Percentiles rank a stretch among this genome's conserved stretches.
phyloP scores from a whole-genome alignment of 352 stramenopile species.

The Pythium brassicae region DNA sequence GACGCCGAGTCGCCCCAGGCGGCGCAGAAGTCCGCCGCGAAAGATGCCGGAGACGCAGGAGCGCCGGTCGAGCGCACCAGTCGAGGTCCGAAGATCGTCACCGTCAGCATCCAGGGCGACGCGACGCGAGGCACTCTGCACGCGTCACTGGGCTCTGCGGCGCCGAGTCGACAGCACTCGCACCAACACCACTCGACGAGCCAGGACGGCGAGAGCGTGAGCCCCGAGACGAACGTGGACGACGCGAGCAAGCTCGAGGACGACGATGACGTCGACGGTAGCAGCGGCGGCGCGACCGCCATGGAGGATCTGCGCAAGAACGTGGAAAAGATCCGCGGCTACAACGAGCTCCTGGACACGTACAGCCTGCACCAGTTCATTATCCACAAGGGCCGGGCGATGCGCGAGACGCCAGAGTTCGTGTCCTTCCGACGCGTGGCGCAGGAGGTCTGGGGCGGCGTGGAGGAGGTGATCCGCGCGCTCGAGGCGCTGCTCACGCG shows the following conservation, averaged over 20 bases:
- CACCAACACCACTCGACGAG: constrained; percentile 10
- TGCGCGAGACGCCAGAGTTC: constrained; percentile 86
- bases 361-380: constrained; percentile 88
- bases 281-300: constrained; percentile 23
- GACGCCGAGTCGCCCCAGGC: constrained; percentile 2
- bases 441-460: constrained; percentile 78
- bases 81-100: constrained; percentile 21
- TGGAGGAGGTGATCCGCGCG: constrained; percentile 66
- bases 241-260: constrained; percentile 13
- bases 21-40: constrained; percentile 1
- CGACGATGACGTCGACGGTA: constrained; percentile 17
- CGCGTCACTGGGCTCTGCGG: constrained; percentile 12
- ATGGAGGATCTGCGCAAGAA: constrained; percentile 71
- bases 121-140: constrained; percentile 7
- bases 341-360: constrained; percentile 75
- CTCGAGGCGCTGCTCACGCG: constrained; percentile 70
- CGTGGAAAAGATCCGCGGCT: constrained; percentile 75
- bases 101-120: constrained; percentile 23
- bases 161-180: neutral
- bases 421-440: constrained; percentile 74
- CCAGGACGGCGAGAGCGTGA: constrained; percentile 19
- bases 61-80: neutral
- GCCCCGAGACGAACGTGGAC: constrained; percentile 15
- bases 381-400: constrained; percentile 79
- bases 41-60: neutral